A percentile compares a stretch with the other conserved stretches of the same genome.
Evolutionary conservation across 495 filamentous ascomycete species (phyloP).

Genomic region (Xeromyces bisporus): DNA sequence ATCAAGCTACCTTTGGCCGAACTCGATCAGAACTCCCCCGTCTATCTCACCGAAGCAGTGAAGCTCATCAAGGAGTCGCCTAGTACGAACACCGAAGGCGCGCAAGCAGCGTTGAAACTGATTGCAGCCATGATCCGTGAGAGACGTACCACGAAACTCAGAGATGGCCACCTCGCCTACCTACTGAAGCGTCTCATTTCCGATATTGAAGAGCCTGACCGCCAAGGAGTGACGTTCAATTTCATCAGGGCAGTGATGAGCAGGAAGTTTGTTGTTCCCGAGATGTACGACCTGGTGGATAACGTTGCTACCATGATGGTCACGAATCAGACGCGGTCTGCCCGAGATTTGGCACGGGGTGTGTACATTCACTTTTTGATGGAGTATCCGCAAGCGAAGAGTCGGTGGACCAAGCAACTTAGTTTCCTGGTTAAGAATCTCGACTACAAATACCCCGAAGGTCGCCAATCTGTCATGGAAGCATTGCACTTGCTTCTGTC

Average conservation of each 20-base stretch:
- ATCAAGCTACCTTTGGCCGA: constrained; percentile 64
- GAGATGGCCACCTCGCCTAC: constrained; percentile 68
- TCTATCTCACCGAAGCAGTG: constrained; percentile 71
- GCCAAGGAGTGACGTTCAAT: constrained; percentile 81
- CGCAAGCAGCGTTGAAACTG: constrained; percentile 76
- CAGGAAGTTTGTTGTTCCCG: constrained; percentile 66
- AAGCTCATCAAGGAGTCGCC: constrained; percentile 61
- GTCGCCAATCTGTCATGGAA: constrained; percentile 82
- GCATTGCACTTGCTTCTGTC: constrained; percentile 64
- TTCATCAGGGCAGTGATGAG: constrained; percentile 76
- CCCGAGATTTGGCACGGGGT: constrained; percentile 71
- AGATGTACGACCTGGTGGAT: constrained; percentile 83
- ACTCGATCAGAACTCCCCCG: constrained; percentile 47
- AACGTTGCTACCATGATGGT: constrained; percentile 86
- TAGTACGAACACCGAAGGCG: constrained; percentile 60
- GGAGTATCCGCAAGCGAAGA: constrained; percentile 84
- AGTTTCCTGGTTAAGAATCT: constrained; percentile 79
- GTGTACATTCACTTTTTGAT: constrained; percentile 87
- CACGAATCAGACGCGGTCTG: constrained; percentile 73
- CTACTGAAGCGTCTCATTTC: constrained; percentile 66
- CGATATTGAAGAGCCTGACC: constrained; percentile 84
- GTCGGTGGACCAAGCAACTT: constrained; percentile 73
- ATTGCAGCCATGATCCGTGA: constrained; percentile 74
- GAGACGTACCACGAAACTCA: constrained; percentile 51
- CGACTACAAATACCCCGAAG: constrained; percentile 73